These are phyloP conservation scores for Eurotiales sp. DNA, from an alignment of 2,329 filamentous ascomycete species.

Conservation along the genomic window DNA sequence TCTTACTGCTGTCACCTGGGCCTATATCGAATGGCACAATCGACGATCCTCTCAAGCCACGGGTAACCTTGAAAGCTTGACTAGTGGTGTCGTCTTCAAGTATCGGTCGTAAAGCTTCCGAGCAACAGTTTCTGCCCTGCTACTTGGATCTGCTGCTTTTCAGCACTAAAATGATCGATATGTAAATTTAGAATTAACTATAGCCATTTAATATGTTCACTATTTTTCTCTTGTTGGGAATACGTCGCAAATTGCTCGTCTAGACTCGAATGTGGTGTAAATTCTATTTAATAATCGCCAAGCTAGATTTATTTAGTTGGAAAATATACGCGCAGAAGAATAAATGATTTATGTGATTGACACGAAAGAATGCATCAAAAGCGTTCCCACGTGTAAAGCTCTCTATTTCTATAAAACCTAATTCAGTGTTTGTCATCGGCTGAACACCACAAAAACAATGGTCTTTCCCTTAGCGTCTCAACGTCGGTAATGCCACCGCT, in stretches of 20 bases:
- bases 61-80: background rate
- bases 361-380: too few species aligned
- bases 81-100: slow-evolving; percentile 3
- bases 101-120: slow-evolving; percentile 1
- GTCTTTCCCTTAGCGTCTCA: background rate
- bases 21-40: slow-evolving; percentile 6
- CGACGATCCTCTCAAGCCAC: background rate
- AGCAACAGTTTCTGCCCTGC: too few species aligned
- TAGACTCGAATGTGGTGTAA: too few species aligned
- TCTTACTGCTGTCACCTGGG: background rate
- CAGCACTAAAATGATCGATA: background rate
- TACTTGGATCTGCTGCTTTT: too few species aligned
- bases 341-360: too few species aligned
- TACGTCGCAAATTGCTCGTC: too few species aligned
- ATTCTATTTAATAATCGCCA: too few species aligned
- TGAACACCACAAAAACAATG: slow-evolving; percentile 6
- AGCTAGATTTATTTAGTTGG: too few species aligned
- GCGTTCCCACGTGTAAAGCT: too few species aligned
- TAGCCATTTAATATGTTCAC: background rate
- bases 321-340: too few species aligned
- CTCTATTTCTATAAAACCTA: too few species aligned
- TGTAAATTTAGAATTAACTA: background rate
- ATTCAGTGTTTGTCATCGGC: slow-evolving; percentile 9
- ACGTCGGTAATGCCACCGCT: slow-evolving; percentile 12
- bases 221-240: too few species aligned